Percentiles rank a stretch among this genome's conserved stretches.
Conservation (phyloP, 306 rosid species). For the Aeschynomene evenia region DNA sequence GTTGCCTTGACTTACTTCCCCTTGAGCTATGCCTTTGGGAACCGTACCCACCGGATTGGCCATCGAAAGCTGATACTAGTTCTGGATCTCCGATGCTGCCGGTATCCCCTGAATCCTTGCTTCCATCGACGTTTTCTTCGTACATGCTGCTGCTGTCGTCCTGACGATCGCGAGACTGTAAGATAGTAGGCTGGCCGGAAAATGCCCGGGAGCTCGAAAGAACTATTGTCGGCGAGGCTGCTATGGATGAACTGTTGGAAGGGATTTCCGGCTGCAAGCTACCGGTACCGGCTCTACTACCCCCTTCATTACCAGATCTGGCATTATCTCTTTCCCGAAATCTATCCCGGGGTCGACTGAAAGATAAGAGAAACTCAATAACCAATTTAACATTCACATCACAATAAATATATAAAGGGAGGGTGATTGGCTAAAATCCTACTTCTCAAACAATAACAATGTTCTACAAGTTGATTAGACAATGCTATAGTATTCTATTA, state of each 20-base stretch:
- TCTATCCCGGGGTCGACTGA: slow-evolving; percentile 86
- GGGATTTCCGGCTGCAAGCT: slow-evolving; percentile 66
- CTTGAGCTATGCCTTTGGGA: slow-evolving; percentile 83
- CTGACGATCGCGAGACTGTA: slow-evolving; percentile 81
- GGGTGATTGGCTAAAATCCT: too few species aligned
- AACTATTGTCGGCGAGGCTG: slow-evolving; percentile 58
- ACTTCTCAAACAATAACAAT: too few species aligned
- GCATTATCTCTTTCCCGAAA: slow-evolving; percentile 93
- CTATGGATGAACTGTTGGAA: slow-evolving; percentile 49
- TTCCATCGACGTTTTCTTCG: slow-evolving; percentile 87
- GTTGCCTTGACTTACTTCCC: slow-evolving; percentile 82
- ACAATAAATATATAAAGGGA: neutral
- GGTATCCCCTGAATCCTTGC: slow-evolving; percentile 87
- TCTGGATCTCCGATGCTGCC: slow-evolving; percentile 90
- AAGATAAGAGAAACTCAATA: slow-evolving; percentile 22
- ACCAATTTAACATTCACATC: neutral
- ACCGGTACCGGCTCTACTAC: slow-evolving; percentile 51
- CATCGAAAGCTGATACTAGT: slow-evolving; percentile 69
- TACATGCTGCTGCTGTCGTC: slow-evolving; percentile 72
- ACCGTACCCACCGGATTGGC: slow-evolving; percentile 65
- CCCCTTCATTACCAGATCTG: slow-evolving; percentile 72
- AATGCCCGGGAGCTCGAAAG: slow-evolving; percentile 69
- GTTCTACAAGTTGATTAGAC: too few species aligned
- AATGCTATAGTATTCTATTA: too few species aligned
- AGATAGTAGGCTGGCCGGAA: slow-evolving; percentile 83